Conservation (phyloP, 129 eudicot species). For the Oenanthe sinensis region DNA sequence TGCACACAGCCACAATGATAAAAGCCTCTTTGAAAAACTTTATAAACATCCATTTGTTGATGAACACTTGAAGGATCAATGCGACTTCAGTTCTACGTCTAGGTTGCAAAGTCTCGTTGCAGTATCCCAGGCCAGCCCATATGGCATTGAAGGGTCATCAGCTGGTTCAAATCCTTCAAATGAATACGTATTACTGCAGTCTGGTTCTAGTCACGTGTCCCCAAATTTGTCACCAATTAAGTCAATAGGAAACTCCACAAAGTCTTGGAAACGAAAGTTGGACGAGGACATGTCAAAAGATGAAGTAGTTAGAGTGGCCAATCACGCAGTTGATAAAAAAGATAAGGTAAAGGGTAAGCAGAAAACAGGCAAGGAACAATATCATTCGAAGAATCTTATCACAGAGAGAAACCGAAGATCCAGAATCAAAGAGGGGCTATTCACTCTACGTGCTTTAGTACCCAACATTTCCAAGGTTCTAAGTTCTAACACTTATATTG, state of each 20-base stretch:
- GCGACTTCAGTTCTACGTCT: slow-evolving; percentile 8
- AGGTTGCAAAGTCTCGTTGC: slow-evolving; percentile 11
- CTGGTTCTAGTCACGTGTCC: slow-evolving; percentile 29
- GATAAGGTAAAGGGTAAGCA: slow-evolving; percentile 21
- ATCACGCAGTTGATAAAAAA: slow-evolving; percentile 11
- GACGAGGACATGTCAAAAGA: slow-evolving; percentile 3
- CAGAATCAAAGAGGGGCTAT: slow-evolving; percentile 59
- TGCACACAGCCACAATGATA: slow-evolving; percentile 10
- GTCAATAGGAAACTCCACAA: slow-evolving; percentile 26
- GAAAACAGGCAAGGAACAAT: slow-evolving; percentile 29
- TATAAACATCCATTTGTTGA: not conserved
- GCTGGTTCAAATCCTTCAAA: slow-evolving; percentile 44
- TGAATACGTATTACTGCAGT: slow-evolving; percentile 14
- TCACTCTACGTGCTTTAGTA: slow-evolving; percentile 67
- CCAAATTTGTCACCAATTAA: slow-evolving; percentile 19
- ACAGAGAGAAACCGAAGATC: slow-evolving; percentile 66
- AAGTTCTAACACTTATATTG: slow-evolving; percentile 32
- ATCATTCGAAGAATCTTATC: slow-evolving; percentile 62
- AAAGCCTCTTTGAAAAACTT: slow-evolving; percentile 9
- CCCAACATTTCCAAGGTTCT: slow-evolving; percentile 86
- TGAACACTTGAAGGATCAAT: slow-evolving; percentile 12
- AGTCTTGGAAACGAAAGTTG: slow-evolving; percentile 2
- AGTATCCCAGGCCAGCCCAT: slow-evolving; percentile 9
- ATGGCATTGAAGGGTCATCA: slow-evolving; percentile 49
- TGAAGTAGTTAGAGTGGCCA: slow-evolving; percentile 1